Base-by-base conservation (phyloP, 768 basidiomycete species). In the Boletus rubescentipes region DNA sequence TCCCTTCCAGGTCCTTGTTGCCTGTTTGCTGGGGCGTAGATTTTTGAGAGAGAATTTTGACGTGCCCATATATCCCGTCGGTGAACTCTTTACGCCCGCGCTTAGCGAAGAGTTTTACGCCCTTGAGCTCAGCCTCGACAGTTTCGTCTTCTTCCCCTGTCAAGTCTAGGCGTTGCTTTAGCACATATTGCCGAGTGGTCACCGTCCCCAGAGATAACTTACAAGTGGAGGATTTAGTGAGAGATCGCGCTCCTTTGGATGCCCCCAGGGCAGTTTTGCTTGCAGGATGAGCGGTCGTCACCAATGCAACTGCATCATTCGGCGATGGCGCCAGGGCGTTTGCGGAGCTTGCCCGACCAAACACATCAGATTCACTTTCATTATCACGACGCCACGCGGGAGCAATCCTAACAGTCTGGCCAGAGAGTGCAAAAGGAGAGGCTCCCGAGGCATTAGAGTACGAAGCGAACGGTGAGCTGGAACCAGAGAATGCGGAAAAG, bases 71-170 rank as follows among this genome's bases (percentile, higher is more conserved):
- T 64, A 87, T 81, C 3, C 82, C 84, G 34, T 80, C 79, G 21
- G 78, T 75, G 63, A 85, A 88, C 18, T 80, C 76, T 53, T 77
- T 77, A 30, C 53, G 51, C 50, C 68, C 68, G 40, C 70, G 70
- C 62, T 70, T 70, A 23, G 56, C 49, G 20, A 79, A 87, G 20
- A 87, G 73, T 61, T 81, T 85, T 36, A 79, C 79, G 38, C 82
- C 80, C 58, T 82, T 85, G 54, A 85, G 72, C 58, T 86, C 85
- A 43, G 79, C 64, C 56, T 74, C 67, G 9, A 82, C 73, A 10
- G 75, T 72, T 67, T 89, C 86, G 43, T 80, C 76, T 63, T 89
- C 86, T 61, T 89, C 86, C 10, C 86, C 86, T 2, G 85, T 88
- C 32, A 77, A 23, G 61, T 35, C 68, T 72, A 31, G 39, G 32